Conservation (phyloP, 2,329 filamentous ascomycete genomes). For the Penicillium sp. region DNA sequence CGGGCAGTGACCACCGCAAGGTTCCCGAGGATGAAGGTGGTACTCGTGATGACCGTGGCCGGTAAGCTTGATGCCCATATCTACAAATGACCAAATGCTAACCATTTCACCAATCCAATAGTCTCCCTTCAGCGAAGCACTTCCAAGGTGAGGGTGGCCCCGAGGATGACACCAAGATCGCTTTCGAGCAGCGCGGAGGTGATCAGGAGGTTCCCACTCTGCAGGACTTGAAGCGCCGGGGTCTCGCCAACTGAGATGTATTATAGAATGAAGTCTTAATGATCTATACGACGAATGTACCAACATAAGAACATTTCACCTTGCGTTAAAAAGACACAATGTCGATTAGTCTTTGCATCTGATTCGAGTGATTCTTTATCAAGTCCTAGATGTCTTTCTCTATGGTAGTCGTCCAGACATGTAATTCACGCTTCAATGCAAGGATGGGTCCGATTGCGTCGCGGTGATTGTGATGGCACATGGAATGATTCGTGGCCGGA, state of each 20-base stretch:
- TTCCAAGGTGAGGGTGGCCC: conserved; percentile 38
- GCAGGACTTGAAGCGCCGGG: conserved; percentile 25
- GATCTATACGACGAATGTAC: not conserved
- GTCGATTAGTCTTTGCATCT: too few relatives aligned
- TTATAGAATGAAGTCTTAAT: conserved; percentile 5
- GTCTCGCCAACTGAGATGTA: conserved; percentile 17
- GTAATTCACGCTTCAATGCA: too few relatives aligned
- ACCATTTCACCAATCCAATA: conserved; percentile 8
- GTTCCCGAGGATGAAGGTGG: conserved; percentile 45
- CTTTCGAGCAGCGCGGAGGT: conserved; percentile 26
- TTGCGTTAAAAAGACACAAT: too few relatives aligned
- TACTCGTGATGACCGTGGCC: conserved; percentile 35
- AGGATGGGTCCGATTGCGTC: too few relatives aligned
- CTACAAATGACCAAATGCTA: not conserved
- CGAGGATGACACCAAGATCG: conserved; percentile 32
- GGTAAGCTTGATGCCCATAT: conserved; percentile 23
- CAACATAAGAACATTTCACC: too few relatives aligned
- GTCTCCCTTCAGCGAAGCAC: conserved; percentile 35
- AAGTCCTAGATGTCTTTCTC: too few relatives aligned
- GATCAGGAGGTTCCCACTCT: conserved; percentile 27
- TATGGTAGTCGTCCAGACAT: too few relatives aligned
- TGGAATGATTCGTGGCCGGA: too few relatives aligned
- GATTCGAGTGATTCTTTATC: too few relatives aligned
- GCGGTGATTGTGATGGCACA: too few relatives aligned
- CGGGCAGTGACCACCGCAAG: conserved; percentile 39